Evolutionary conservation across 257 asterid species (phyloP).

Genomic region (Apocynum venetum): DNA sequence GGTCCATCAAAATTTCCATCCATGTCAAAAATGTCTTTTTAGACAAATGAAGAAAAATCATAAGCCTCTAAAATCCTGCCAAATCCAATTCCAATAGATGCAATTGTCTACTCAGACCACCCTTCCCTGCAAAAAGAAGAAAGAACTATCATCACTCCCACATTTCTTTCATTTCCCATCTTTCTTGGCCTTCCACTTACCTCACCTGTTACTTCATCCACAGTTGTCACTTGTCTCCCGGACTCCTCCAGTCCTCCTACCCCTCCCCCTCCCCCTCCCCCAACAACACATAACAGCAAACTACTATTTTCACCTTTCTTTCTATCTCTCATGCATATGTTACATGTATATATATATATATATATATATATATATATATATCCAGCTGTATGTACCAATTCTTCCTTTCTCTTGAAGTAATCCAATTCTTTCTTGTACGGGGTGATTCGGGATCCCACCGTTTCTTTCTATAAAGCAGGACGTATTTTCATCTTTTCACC

Average conservation of each 20-base stretch:
- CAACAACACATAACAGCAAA: no score
- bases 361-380: no score
- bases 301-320: no score
- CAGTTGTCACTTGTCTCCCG: constrained; percentile 19
- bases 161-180: constrained; percentile 25
- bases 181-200: constrained; percentile 35
- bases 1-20: constrained; percentile 33
- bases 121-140: constrained; percentile 48
- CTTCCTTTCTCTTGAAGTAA: neutral
- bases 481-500: neutral
- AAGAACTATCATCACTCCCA: constrained; percentile 38
- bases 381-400: no score
- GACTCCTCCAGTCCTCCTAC: neutral
- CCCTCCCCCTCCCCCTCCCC: neutral
- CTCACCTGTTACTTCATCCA: constrained; percentile 27
- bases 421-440: neutral
- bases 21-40: constrained; percentile 27
- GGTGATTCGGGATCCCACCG: neutral
- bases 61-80: constrained; percentile 29
- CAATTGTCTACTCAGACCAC: constrained; percentile 52
- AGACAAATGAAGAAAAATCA: constrained; percentile 11
- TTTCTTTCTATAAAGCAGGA: neutral
- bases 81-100: constrained; percentile 37
- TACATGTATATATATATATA: no score
- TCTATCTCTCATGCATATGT: no score